Base-by-base conservation (phyloP, 352 stramenopile genomes). In the Phytophthora hibernalis region DNA sequence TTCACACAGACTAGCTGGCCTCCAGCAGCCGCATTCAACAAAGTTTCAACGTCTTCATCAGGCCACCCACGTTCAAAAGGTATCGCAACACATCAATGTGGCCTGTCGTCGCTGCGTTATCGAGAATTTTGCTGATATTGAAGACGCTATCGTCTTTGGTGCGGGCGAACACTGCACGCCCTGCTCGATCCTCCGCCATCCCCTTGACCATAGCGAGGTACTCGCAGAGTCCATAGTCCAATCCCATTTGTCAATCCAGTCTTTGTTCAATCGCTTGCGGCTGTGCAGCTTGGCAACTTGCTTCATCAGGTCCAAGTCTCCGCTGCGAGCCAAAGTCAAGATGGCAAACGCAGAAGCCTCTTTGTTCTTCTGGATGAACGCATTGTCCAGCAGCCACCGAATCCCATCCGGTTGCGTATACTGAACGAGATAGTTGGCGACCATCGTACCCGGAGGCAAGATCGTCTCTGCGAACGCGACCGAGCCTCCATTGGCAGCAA, bases 251-350 rank as follows among this genome's bases (percentile, higher is more conserved):
- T 21, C 16, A 15, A 58, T 58, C 51, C 51, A 58, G 3, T 38
- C 21, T 38, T 48, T 12, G 51, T 33, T 58, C 22, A 47, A 50
- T 2, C 43, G 53, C 31, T 53, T 45, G 15, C 37, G 48, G 22
- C 51, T 58, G 22, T 58, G 51, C 7, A 58, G 33, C 28, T 38
- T 47, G 16, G 22, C 22, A 24, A 58, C 22, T 18, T 38, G 20
- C 24, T 59, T 37, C 52, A 61, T 61, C 15, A 61, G 9, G 6
- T 61, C 42, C 42, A 61, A 59, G 24, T 59, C 50, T 2, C 37
- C 52, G 5, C 20, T 37, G n/a, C 52, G 52, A 61, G 54, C 40
- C 12, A 61, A 53, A 1, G 54, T 61, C 15, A 53, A 49, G 30
- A 60, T 51, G 4, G 53, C 53, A 51, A 10, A 16, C 31, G 53